Evolutionary conservation across 73 alveolate species (phyloP), one percentile per base, ranked within the genome.

Genomic region (Tetrahymena thermophila): DNA sequence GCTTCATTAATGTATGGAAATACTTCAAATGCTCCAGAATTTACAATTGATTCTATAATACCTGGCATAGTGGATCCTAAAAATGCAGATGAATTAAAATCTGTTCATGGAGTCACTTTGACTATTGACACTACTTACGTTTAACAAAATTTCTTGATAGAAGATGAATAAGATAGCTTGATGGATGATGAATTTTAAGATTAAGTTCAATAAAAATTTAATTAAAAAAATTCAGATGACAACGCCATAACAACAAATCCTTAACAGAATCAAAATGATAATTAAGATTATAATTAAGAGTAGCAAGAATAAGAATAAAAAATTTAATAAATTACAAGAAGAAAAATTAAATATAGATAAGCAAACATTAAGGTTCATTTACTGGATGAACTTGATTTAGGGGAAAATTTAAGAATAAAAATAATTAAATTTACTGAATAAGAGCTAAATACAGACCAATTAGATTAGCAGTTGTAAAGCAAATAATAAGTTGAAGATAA

Each of bases 1-100:
- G 95, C 97, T 4, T 85, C 95, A 42, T 89, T 95, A 35, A 94
- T 95, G 31, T 95, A 95, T 85, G 97, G 97, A 15, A 95, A 95
- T 85, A 85, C 95, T 28, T 85, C 97, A 16, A 95, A 95, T 34
- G 85, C 95, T 11, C 93, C 93, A 85, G 97, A 95, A 95, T 95
- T 95, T 50, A 95, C 97, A 34, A 50, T 95, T 25, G 97, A 95
- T 89, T 89, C 95, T 14, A 95, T 95, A 3, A 85, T 93, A 35
- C 97, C 97, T 21, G 97, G 94, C 9, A 35, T 95, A 85, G 95
- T 89, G 9, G 97, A 95, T 85, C 93, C 85, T 21, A 95, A 95
- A 56, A 95, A 95, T 93, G 34, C 71, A 4, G 97, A 95, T 43
- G 97, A 95, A 42, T 58, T 95, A 3, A 85, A 95, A 50, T 50